A percentile compares a stretch with the other conserved stretches of the same genome.
Conservation (phyloP, 768 basidiomycete genomes). For the Psilocybe azurescens region DNA sequence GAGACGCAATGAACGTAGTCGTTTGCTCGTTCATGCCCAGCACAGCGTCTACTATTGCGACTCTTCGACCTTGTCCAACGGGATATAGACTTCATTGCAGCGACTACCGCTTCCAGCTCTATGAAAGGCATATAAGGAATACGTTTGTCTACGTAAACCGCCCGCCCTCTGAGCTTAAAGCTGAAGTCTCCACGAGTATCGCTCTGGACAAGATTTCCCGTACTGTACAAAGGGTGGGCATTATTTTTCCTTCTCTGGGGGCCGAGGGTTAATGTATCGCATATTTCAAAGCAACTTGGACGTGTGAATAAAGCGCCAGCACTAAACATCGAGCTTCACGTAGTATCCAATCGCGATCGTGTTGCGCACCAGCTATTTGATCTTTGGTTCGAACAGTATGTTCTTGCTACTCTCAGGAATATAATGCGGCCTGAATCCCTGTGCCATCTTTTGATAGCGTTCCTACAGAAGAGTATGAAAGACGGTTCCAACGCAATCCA, state of each 20-base stretch:
- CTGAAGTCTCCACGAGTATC: constrained; percentile 61
- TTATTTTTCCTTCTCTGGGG: not conserved
- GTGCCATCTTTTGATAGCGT: constrained; percentile 35
- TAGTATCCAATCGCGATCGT: constrained; percentile 71
- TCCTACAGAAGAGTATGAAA: constrained; percentile 50
- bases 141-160: constrained; percentile 66
- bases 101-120: constrained; percentile 62
- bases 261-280: not conserved
- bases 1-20: constrained; percentile 48
- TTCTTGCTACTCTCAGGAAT: constrained; percentile 3
- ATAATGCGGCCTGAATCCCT: not conserved
- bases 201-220: constrained; percentile 66
- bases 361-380: constrained; percentile 72
- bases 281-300: constrained; percentile 58
- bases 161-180: constrained; percentile 46
- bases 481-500: constrained; percentile 50
- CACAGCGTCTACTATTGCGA: constrained; percentile 51
- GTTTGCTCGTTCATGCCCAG: constrained; percentile 67
- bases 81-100: constrained; percentile 64
- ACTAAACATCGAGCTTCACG: constrained; percentile 63
- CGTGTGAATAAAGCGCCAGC: constrained; percentile 57
- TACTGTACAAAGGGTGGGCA: constrained; percentile 53
- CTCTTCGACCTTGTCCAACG: constrained; percentile 52
- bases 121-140: constrained; percentile 53
- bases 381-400: constrained; percentile 71